A percentile compares a stretch with the other conserved stretches of the same genome.
Evolutionary conservation across 2,329 filamentous ascomycete genomes (phyloP).

Genomic region (Phoma sp.): DNA sequence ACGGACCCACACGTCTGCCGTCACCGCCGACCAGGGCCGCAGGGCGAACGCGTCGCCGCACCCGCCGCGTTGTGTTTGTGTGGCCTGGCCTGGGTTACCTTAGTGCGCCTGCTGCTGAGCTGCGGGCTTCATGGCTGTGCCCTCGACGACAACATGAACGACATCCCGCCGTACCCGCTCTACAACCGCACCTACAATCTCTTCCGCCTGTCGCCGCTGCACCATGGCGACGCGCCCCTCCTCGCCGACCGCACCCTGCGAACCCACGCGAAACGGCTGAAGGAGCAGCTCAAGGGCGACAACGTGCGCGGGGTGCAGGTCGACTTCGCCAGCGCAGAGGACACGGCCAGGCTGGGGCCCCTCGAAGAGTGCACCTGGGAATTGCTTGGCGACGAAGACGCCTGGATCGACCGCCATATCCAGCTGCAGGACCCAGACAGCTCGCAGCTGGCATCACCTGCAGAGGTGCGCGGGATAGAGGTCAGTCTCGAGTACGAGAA

Average conservation of each 20-base stretch:
- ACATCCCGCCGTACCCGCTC: constrained; percentile 51
- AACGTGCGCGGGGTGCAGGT: constrained; percentile 54
- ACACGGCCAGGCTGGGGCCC: constrained; percentile 53
- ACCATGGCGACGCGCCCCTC: constrained; percentile 50
- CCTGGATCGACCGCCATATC: constrained; percentile 47
- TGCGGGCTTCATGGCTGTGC: too few species aligned
- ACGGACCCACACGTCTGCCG: constrained; percentile 10
- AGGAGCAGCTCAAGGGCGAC: constrained; percentile 57
- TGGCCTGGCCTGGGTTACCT: too few species aligned
- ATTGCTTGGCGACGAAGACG: constrained; percentile 49
- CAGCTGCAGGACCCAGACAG: constrained; percentile 43
- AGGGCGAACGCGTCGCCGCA: neutral
- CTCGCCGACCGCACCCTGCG: constrained; percentile 49
- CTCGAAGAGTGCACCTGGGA: constrained; percentile 57
- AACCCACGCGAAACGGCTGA: constrained; percentile 56
- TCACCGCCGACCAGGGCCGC: constrained; percentile 6
- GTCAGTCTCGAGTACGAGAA: constrained; percentile 59
- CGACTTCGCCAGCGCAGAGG: constrained; percentile 46
- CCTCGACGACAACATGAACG: constrained; percentile 32
- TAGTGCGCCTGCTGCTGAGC: too few species aligned
- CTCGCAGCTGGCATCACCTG: constrained; percentile 31
- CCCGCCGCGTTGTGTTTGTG: neutral
- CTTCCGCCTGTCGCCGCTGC: constrained; percentile 61
- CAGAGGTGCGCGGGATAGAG: constrained; percentile 51
- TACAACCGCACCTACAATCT: constrained; percentile 62